These are phyloP conservation scores for Scedosporium dehoogii DNA, from an alignment of 2,329 filamentous ascomycete species.

Conservation along the genomic window DNA sequence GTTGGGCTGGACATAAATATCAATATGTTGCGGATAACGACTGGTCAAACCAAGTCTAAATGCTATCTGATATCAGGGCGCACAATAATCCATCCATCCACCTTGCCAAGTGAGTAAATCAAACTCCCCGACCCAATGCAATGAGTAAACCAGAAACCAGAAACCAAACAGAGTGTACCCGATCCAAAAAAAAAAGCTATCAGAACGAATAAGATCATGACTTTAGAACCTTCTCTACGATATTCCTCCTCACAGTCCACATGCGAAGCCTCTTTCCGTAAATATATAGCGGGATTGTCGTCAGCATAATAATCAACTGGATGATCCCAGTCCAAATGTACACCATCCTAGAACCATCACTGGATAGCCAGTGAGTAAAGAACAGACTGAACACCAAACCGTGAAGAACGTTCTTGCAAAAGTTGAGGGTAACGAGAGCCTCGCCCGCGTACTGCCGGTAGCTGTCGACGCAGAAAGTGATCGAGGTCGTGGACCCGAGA, in stretches of 20 bases:
- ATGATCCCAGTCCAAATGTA: slow-evolving; percentile 80
- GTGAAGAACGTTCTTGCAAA: slow-evolving; percentile 88
- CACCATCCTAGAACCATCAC: slow-evolving; percentile 64
- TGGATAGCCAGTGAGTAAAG: slow-evolving; percentile 72
- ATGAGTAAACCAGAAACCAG: not conserved
- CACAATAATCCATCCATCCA: no score
- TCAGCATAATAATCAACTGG: slow-evolving; percentile 64
- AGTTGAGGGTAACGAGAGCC: slow-evolving; percentile 87
- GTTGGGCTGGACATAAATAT: no score
- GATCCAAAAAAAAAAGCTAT: not conserved
- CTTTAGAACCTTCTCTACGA: slow-evolving; percentile 62
- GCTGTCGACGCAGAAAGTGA: slow-evolving; percentile 89
- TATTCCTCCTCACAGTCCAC: slow-evolving; percentile 82
- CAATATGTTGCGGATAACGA: no score
- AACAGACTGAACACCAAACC: slow-evolving; percentile 84
- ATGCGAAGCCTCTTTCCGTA: slow-evolving; percentile 84
- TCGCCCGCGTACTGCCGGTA: slow-evolving; percentile 92
- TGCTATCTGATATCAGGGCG: no score
- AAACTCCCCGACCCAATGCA: not conserved
- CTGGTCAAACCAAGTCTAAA: no score
- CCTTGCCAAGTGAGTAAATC: no score
- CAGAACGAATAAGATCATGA: not conserved
- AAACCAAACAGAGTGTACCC: not conserved
- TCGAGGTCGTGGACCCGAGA: slow-evolving; percentile 79
- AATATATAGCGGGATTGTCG: slow-evolving; percentile 85